Percentiles rank a stretch among this genome's conserved stretches.
These are phyloP conservation scores for Scedosporium aurantiacum DNA, from an alignment of 2,329 filamentous ascomycete species.

Conservation along the genomic window DNA sequence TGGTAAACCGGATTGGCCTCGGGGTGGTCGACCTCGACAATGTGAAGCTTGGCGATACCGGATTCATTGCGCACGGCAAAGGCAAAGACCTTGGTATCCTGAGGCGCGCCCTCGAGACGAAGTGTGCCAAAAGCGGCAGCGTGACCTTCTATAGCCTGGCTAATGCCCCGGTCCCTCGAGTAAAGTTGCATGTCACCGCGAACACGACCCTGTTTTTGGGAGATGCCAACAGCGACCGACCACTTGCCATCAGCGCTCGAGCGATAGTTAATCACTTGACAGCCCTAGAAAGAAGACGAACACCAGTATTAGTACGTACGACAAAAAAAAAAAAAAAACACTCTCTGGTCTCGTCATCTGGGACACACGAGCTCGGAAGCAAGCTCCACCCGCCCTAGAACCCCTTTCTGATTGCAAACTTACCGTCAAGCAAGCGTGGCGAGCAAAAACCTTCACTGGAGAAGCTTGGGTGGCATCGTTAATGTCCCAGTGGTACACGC, in stretches of 20 bases:
- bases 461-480: constrained; percentile 70
- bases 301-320: neutral
- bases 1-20: constrained; percentile 78
- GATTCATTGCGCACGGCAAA: constrained; percentile 86
- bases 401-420: constrained; percentile 20
- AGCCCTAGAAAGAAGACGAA: constrained; percentile 49
- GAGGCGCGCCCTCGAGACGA: constrained; percentile 74
- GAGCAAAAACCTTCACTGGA: constrained; percentile 87
- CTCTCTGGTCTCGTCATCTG: neutral
- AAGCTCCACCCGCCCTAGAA: neutral
- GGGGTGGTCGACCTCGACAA: constrained; percentile 93
- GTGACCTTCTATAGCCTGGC: constrained; percentile 95
- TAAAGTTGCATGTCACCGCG: constrained; percentile 96
- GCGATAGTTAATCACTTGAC: constrained; percentile 99
- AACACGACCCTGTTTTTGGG: constrained; percentile 83
- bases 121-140: constrained; percentile 89
- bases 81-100: constrained; percentile 91
- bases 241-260: constrained; percentile 93
- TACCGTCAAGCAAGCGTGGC: constrained; percentile 80
- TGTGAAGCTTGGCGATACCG: constrained; percentile 80
- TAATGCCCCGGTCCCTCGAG: constrained; percentile 90
- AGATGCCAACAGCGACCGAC: constrained; percentile 96
- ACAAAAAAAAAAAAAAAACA: neutral
- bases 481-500: constrained; percentile 97
- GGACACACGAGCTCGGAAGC: constrained; percentile 13